A percentile compares a stretch with the other conserved stretches of the same genome.
Conservation (phyloP, 768 basidiomycete genomes). For the Suillus clintonianus region DNA sequence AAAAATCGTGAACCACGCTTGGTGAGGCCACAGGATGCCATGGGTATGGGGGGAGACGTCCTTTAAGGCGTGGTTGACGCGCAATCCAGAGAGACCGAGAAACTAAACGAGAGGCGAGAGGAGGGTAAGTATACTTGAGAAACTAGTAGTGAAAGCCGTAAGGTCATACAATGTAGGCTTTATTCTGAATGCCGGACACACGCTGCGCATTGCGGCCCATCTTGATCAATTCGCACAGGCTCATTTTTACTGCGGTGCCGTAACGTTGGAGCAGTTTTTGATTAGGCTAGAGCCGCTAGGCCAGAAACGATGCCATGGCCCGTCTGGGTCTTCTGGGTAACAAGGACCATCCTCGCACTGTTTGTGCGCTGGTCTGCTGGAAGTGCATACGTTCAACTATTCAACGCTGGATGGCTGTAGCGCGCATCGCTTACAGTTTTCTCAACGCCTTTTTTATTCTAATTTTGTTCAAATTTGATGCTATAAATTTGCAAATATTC, state of each 20-base stretch:
- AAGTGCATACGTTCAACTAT: no score
- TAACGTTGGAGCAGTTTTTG: no score
- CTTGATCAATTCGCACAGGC: background rate
- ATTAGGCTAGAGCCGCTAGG: no score
- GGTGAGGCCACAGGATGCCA: constrained; percentile 23
- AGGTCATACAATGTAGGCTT: background rate
- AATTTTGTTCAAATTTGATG: no score
- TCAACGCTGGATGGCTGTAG: no score
- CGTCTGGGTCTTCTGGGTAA: no score
- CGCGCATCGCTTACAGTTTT: no score
- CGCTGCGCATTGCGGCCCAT: background rate
- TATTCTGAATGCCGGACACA: background rate
- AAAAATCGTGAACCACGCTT: constrained; percentile 25
- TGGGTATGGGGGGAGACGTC: constrained; percentile 6
- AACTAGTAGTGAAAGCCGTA: background rate
- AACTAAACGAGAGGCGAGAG: background rate
- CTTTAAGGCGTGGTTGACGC: background rate
- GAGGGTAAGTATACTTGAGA: background rate
- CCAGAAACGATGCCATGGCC: background rate
- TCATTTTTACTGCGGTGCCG: background rate
- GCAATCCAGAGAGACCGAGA: background rate
- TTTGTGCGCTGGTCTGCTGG: no score
- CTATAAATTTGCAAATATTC: no score
- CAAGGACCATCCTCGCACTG: no score
- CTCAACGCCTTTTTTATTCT: no score